Evolutionary conservation across 148 eudicot genomes (phyloP).

Genomic region (Persicaria maculosa): DNA sequence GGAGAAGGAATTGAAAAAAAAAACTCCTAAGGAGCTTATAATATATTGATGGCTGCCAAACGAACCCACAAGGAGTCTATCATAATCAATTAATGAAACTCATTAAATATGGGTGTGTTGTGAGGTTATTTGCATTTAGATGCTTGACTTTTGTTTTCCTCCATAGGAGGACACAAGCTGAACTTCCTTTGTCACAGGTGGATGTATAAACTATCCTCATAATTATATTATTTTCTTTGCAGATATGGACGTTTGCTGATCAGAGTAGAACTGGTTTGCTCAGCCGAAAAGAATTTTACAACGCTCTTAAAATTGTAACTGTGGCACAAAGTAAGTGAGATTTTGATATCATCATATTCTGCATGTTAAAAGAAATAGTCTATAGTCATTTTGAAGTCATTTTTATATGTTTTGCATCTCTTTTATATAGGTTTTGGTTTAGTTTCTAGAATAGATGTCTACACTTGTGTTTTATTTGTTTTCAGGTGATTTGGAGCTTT

Average conservation of each 20-base stretch:
- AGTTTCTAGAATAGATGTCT: too few species aligned
- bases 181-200: neutral
- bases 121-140: neutral
- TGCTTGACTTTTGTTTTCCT: neutral
- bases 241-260: conserved; percentile 96
- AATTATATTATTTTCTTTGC: conserved; percentile 19
- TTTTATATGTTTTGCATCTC: too few species aligned
- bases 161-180: neutral
- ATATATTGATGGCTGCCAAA: neutral
- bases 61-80: neutral
- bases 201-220: conserved; percentile 2
- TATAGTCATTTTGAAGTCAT: too few species aligned
- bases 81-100: neutral
- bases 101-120: neutral
- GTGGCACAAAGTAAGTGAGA: conserved; percentile 97
- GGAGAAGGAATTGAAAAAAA: too few species aligned
- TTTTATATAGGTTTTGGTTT: too few species aligned
- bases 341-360: too few species aligned
- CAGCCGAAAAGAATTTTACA: conserved; percentile 75
- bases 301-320: conserved; percentile 89
- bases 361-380: too few species aligned
- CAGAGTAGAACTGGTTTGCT: conserved; percentile 83
- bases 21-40: too few species aligned
- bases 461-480: too few species aligned
- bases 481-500: too few species aligned